Base-by-base conservation (phyloP, 2,329 filamentous ascomycete species). In the Didymella segeticola region DNA sequence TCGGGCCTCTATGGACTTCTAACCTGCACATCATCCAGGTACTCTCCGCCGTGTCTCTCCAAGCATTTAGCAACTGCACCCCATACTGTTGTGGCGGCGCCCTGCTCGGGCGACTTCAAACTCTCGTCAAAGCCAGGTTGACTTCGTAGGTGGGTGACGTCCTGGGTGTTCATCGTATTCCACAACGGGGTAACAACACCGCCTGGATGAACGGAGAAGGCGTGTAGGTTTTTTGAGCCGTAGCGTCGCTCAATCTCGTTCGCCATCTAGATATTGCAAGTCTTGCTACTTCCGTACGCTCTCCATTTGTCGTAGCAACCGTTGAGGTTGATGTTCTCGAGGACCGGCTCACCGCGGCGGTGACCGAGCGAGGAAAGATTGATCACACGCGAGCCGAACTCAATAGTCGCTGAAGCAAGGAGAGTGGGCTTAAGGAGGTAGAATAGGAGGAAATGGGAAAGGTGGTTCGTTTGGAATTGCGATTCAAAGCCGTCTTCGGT, bases 231-330 rank as follows among this genome's bases (percentile, higher is more conserved):
- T 3, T 70, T 60, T 0, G 66, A 22, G 4, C 76, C 77, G 58
- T 80, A 82, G 1, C 75, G 75, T 1, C 80, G 73, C 29, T 84
- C 80, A 23, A 84, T 72, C 46, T 82, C 75, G 55, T 80, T 83
- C 6, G 81, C 78, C 50, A 80, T 77, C 60, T 77, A 82, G 19
- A 83, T 74, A 43, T 80, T 81, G 81, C 80, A 0, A 77, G 73
- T 61, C 85, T 86, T 33, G 76, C n/a, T n/a, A n/a, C n/a, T n/a
- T n/a, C n/a, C n/a, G n/a, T n/a, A n/a, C n/a, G n/a, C n/a, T n/a
- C n/a, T n/a, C n/a, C n/a, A 75, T 52, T 82, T 77, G 0, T 70
- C 77, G 56, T 84, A 85, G 1, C 77, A 22, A 20, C n/a, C 14
- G 26, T 12, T n/a, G 25, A 46, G n/a, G 26, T 47, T 39, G 20